These are phyloP conservation scores for Trichosporon asahii DNA, from an alignment of 1,284 basidiomycete species.

Conservation along the genomic window DNA sequence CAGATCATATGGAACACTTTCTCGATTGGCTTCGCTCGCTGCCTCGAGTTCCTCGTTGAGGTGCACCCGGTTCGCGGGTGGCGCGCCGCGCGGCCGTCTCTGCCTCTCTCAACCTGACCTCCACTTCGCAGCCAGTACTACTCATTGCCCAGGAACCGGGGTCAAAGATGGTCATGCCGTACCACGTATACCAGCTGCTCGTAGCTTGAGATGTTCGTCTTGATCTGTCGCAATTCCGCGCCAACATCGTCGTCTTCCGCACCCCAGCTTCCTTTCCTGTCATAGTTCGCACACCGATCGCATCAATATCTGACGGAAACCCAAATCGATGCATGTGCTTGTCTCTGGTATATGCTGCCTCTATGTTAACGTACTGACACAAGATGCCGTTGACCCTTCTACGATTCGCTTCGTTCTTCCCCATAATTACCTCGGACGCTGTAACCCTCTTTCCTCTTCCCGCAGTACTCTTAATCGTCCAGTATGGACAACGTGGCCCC, in stretches of 20 bases:
- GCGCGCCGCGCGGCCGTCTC: neutral
- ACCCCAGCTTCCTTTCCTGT: neutral
- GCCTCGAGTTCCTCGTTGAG: too few relatives aligned
- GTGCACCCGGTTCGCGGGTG: neutral
- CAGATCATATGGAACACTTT: too few relatives aligned
- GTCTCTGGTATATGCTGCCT: neutral
- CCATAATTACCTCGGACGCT: neutral
- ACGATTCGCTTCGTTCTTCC: neutral
- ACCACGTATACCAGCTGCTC: neutral
- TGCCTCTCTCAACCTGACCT: too few relatives aligned
- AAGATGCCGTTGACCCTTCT: neutral
- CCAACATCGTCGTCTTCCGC: neutral
- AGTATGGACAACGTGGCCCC: neutral
- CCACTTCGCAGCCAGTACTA: too few relatives aligned
- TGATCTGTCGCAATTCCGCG: too few relatives aligned
- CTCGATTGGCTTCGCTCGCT: too few relatives aligned
- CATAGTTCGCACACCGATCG: neutral
- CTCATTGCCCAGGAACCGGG: too few relatives aligned
- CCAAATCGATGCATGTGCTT: neutral
- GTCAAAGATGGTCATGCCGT: too few relatives aligned
- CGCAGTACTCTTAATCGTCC: neutral
- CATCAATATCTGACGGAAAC: neutral
- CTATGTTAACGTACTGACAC: neutral
- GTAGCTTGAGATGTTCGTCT: too few relatives aligned
- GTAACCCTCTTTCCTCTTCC: neutral